Base-by-base conservation (phyloP, 2,329 filamentous ascomycete genomes). In the Mollisia scopiformis region DNA sequence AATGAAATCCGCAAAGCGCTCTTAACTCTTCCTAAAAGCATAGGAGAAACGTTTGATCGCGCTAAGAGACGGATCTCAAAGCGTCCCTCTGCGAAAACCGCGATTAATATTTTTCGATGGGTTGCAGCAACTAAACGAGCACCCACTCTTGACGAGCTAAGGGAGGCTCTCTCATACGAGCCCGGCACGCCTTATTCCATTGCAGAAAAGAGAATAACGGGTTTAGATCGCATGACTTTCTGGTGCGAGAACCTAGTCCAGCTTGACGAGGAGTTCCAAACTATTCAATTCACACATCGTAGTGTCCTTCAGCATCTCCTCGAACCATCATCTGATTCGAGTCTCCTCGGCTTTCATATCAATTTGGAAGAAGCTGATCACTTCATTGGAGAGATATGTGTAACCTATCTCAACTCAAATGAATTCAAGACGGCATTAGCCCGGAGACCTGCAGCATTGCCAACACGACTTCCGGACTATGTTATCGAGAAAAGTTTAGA, bases 371-470 rank as follows among this genome's bases (percentile, higher is more conserved):
- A 71, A 14, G 70, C 66, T 1, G 67, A 78, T 55, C 66, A 70
- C 28, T 50, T 68, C 6, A 57, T 75, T 41, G 75, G 75, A 2
- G 72, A 76, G 31, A 71, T 76, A 47, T 78, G 77, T 61, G 47
- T 77, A 14, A 76, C 75, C 0, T 80, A 79, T 61, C 72, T 79
- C 19, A 63, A 73, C 10, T 77, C 77, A 53, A 74, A 71, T 37
- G 74, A 78, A 43, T 79, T 79, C 39, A 71, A 77, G 54, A 73
- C 68, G 2, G 64, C 58, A 25, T 54, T 72, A 7, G 3, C 75
- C 16, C 59, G 55, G 50, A 55, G 51, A 11, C 51, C 52, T 58
- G 30, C 49, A 55, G 49, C 52, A 25, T 21, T 56, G n/a, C 59
- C 51, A 43, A 35, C 53, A 33, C 35, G n/a, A 14, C 57, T 58